These are phyloP conservation scores for Aurantiochytrium sp. DNA, from an alignment of 108 stramenopile species.

Conservation along the genomic window DNA sequence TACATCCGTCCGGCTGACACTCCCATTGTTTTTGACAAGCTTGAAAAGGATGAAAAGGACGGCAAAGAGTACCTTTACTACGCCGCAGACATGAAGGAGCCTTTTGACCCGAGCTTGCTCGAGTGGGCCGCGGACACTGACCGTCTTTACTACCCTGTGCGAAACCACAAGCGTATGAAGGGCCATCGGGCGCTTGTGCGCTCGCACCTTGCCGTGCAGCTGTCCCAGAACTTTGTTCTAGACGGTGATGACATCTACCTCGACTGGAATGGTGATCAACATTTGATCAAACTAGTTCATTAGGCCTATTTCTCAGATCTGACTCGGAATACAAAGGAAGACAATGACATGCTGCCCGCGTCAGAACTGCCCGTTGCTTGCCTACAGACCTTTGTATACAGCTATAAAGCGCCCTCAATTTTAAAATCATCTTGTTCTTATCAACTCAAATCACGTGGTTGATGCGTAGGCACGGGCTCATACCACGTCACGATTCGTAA, in stretches of 20 bases:
- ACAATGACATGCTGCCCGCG: too few species aligned
- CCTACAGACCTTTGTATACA: too few species aligned
- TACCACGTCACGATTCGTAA: too few species aligned
- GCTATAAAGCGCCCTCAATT: too few species aligned
- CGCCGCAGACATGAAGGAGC: slow-evolving; percentile 3
- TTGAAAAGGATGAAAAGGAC: background rate
- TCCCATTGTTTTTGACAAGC: slow-evolving; percentile 2
- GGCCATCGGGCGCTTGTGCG: background rate
- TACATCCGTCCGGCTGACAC: slow-evolving; percentile 3
- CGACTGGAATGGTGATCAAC: background rate
- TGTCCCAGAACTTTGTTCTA: background rate
- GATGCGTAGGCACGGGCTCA: too few species aligned
- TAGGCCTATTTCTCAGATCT: background rate
- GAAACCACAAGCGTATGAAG: background rate
- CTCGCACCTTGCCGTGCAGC: background rate
- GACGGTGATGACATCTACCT: background rate
- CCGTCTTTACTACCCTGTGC: background rate
- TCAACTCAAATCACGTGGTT: too few species aligned
- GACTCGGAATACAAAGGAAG: too few species aligned
- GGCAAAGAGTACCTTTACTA: slow-evolving; percentile 13
- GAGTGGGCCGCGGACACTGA: background rate
- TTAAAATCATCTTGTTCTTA: too few species aligned
- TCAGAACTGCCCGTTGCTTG: too few species aligned
- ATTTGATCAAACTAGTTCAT: background rate
- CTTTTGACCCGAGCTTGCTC: background rate